Evolutionary conservation across 192 early-diverging fungal genomes (phyloP).

Genomic region (Coemansia pectinata): DNA sequence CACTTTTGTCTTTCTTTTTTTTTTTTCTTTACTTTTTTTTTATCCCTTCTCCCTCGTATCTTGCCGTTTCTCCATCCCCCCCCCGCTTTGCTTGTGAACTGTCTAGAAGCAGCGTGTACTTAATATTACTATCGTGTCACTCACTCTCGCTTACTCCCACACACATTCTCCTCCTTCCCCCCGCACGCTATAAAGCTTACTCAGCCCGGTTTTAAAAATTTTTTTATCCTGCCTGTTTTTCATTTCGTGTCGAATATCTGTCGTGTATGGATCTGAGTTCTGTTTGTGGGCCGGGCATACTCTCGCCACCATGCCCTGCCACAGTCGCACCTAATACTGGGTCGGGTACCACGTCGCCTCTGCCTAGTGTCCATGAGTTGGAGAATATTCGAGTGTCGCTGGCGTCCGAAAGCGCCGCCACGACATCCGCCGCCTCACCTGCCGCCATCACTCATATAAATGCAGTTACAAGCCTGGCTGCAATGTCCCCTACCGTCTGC

Average conservation of each 20-base stretch:
- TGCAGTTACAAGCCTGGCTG: not conserved
- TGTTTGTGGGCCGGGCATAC: slow-evolving; percentile 29
- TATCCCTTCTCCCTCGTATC: not conserved
- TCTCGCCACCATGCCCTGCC: not conserved
- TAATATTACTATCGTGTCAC: not conserved
- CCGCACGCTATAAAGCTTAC: not conserved
- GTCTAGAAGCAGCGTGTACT: not conserved
- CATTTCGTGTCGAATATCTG: not conserved
- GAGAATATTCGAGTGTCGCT: slow-evolving; percentile 32
- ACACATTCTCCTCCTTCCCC: not conserved
- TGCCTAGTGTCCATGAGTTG: slow-evolving; percentile 31
- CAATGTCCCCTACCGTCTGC: not conserved
- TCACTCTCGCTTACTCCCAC: not conserved
- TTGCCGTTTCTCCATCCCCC: no score
- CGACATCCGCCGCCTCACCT: not conserved
- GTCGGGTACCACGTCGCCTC: not conserved
- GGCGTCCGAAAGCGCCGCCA: not conserved
- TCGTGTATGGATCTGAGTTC: slow-evolving; percentile 42
- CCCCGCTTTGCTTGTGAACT: not conserved
- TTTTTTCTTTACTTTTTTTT: not conserved
- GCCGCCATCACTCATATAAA: not conserved
- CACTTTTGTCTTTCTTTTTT: not conserved
- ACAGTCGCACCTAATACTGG: not conserved
- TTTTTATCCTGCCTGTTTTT: not conserved
- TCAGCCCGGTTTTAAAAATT: not conserved